These are phyloP conservation scores for Acanthamoeba healyi DNA, from an alignment of 208 protist species.

Conservation along the genomic window DNA sequence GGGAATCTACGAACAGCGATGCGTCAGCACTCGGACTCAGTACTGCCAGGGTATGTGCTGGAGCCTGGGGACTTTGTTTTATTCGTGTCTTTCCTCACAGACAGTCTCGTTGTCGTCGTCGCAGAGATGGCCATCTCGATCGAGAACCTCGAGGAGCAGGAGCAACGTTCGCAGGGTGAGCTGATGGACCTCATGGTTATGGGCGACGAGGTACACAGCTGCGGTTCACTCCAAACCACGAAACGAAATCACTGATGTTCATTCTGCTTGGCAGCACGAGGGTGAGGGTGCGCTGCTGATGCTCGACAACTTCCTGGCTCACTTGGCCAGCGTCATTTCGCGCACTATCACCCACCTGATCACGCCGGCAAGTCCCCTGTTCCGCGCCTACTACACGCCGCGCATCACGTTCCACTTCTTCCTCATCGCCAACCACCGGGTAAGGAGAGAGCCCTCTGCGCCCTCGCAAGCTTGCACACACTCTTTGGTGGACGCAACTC, in stretches of 20 bases:
- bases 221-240: neutral
- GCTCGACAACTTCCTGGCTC: slow-evolving; percentile 45
- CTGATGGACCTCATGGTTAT: neutral
- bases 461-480: neutral
- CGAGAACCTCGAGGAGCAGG: neutral
- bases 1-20: neutral
- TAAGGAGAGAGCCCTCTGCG: no score
- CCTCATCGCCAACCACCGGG: slow-evolving; percentile 10
- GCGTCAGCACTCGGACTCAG: neutral
- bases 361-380: neutral
- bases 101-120: no score
- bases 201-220: neutral
- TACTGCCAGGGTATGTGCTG: no score
- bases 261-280: neutral
- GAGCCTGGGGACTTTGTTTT: no score
- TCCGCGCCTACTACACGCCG: slow-evolving; percentile 21
- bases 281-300: neutral
- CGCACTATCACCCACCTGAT: neutral
- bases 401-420: slow-evolving; percentile 54
- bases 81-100: no score
- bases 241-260: no score
- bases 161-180: neutral
- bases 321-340: neutral
- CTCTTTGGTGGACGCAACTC: neutral
- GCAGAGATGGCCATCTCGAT: no score